These are phyloP conservation scores for Macrophomina pseudophaseolina DNA, from an alignment of 2,329 filamentous ascomycete species.

Conservation along the genomic window DNA sequence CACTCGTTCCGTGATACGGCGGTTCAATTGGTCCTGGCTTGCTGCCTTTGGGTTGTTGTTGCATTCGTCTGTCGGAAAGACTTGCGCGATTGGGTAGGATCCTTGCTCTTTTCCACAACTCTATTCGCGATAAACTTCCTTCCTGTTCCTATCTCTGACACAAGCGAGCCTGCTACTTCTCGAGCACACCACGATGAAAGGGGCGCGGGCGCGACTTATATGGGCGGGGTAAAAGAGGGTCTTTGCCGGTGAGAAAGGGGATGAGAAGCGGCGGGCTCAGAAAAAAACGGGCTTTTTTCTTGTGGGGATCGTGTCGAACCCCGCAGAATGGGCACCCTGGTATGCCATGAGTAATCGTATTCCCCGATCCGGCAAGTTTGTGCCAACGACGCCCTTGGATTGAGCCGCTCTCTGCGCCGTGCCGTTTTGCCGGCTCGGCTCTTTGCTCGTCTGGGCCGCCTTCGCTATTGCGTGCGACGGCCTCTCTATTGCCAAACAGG, in stretches of 20 bases:
- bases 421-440: constrained; percentile 8
- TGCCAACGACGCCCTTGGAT: not conserved
- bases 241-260: not conserved
- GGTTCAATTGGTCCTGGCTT: constrained; percentile 49
- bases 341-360: constrained; percentile 21
- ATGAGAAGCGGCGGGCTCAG: not conserved
- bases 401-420: constrained; percentile 8
- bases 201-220: not conserved
- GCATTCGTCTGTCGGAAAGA: constrained; percentile 6
- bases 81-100: constrained; percentile 5
- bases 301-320: constrained; percentile 18
- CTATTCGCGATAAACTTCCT: not conserved
- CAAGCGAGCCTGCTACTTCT: not conserved
- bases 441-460: not conserved
- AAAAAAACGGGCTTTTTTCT: not conserved
- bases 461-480: not conserved
- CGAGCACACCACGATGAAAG: not conserved
- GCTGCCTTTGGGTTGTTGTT: constrained; percentile 47
- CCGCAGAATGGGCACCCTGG: constrained; percentile 17
- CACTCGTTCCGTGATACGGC: constrained; percentile 30
- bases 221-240: constrained; percentile 5
- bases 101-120: not conserved
- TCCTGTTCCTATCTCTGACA: not conserved
- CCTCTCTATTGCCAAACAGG: not conserved
- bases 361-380: constrained; percentile 11